Conservation (phyloP, 768 basidiomycete genomes). For the Calvatia gigantea region DNA sequence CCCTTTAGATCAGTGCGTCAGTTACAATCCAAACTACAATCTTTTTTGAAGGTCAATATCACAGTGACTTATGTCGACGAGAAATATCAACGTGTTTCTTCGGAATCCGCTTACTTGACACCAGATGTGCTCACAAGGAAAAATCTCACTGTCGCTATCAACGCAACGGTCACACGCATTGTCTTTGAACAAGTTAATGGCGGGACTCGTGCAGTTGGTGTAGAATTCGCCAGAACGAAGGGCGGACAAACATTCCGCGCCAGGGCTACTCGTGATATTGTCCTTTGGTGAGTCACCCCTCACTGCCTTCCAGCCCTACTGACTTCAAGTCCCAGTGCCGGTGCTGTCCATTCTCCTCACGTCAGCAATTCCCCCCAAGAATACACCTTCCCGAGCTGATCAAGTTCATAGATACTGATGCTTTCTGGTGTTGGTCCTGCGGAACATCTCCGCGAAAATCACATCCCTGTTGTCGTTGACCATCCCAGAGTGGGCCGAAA, state of each 20-base stretch:
- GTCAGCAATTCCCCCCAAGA: conserved; percentile 27
- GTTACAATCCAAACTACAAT: not conserved
- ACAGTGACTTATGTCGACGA: conserved; percentile 67
- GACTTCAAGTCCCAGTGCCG: conserved; percentile 17
- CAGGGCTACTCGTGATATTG: conserved; percentile 53
- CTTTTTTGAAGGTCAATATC: too few species aligned
- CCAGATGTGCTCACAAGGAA: conserved; percentile 57
- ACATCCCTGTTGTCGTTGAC: conserved; percentile 57
- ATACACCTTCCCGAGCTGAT: too few species aligned
- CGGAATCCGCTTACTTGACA: conserved; percentile 67
- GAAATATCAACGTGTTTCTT: conserved; percentile 51
- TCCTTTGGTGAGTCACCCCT: conserved; percentile 49
- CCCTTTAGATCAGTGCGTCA: conserved; percentile 40
- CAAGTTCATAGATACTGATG: conserved; percentile 64
- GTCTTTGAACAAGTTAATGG: conserved; percentile 41
- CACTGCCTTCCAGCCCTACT: not conserved
- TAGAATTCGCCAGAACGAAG: conserved; percentile 48
- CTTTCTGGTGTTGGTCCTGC: conserved; percentile 78
- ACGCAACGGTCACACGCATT: conserved; percentile 55
- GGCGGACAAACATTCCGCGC: conserved; percentile 39
- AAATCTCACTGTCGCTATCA: conserved; percentile 59
- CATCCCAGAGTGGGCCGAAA: conserved; percentile 73
- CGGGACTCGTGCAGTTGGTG: conserved; percentile 50
- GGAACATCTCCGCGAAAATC: conserved; percentile 46
- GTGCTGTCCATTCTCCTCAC: conserved; percentile 54